phyloP scores from a whole-genome alignment of 1,284 basidiomycete species.

The Cerrena zonata region DNA sequence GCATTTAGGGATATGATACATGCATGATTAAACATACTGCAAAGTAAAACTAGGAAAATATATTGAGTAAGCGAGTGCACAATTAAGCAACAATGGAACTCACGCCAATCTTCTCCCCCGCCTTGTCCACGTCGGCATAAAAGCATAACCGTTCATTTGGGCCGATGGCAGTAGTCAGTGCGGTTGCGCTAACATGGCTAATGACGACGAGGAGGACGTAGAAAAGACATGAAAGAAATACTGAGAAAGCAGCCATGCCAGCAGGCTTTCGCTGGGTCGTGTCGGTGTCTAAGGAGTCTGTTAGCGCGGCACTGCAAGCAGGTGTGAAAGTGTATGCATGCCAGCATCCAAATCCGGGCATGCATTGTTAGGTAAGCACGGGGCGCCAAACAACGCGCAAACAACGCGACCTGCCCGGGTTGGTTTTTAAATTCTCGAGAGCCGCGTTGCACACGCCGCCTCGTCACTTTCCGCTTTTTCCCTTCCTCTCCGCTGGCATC shows the following conservation, averaged over 20 bases:
- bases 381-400: slow-evolving; percentile 24
- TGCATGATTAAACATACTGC: slow-evolving; percentile 32
- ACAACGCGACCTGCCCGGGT: slow-evolving; percentile 19
- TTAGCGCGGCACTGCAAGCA: not conserved
- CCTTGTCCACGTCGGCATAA: slow-evolving; percentile 94
- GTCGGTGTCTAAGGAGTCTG: not conserved
- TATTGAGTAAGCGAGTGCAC: not conserved
- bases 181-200: slow-evolving; percentile 42
- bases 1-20: slow-evolving; percentile 18
- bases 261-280: too few species aligned
- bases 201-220: slow-evolving; percentile 16
- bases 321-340: not conserved
- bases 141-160: slow-evolving; percentile 90
- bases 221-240: slow-evolving; percentile 16
- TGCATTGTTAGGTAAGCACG: not conserved
- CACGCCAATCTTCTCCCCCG: slow-evolving; percentile 84
- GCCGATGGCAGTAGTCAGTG: slow-evolving; percentile 81
- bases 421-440: too few species aligned
- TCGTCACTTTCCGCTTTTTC: too few species aligned
- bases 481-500: slow-evolving; percentile 3
- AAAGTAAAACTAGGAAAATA: slow-evolving; percentile 45
- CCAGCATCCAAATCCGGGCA: slow-evolving; percentile 1
- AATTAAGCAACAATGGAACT: slow-evolving; percentile 25
- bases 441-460: too few species aligned
- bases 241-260: slow-evolving; percentile 22